Evolutionary conservation across 176 grass and related monocot species (phyloP), one percentile per base, ranked within the genome.

Genomic region (Musa itinerans): DNA sequence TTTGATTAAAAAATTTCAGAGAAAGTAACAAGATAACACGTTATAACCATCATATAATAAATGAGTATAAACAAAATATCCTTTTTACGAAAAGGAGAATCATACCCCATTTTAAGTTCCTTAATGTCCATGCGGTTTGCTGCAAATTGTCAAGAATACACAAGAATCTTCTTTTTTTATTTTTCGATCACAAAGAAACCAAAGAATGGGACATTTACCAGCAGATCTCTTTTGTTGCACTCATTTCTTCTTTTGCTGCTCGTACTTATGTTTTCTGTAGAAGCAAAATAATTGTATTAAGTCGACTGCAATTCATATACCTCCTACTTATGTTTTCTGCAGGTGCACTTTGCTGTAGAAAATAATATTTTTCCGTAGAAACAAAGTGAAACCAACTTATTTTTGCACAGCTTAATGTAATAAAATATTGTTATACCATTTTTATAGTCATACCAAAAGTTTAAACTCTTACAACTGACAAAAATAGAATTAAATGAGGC

Each of bases 51-150:
- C 11, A 68, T 3, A 12, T 16, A 13, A 68, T 17, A 8, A 13
- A 43, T 16, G 13, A 43, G 26, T 43, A 50, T 51, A 51, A 70
- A 52, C 8, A 6, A 43, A 43, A 43, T 43, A 43, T 43, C 3
- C 34, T 43, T 43, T 43, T 43, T 0, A 54, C 27, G 20, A 15
- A 65, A 75, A 26, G 21, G 1, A 66, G 43, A 76, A 11, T 1
- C 72, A 1, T 98, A 98, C 95, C 95, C 90, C 95, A 98, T 87
- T 85, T 98, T 98, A 17, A 98, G 54, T 73, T 98, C 95, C 83
- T 98, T 98, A 63, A 88, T 80, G 56, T 88, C 83, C 76, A 84
- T 66, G 17, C 85, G 90, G 63, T 84, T 92, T 76, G 90, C 90
- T 92, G 87, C 61, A 81, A 48, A 71, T 61, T 57, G 29, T 29